These are phyloP conservation scores for Daldinia concentrica DNA, from an alignment of 495 filamentous ascomycete genomes.

Conservation along the genomic window DNA sequence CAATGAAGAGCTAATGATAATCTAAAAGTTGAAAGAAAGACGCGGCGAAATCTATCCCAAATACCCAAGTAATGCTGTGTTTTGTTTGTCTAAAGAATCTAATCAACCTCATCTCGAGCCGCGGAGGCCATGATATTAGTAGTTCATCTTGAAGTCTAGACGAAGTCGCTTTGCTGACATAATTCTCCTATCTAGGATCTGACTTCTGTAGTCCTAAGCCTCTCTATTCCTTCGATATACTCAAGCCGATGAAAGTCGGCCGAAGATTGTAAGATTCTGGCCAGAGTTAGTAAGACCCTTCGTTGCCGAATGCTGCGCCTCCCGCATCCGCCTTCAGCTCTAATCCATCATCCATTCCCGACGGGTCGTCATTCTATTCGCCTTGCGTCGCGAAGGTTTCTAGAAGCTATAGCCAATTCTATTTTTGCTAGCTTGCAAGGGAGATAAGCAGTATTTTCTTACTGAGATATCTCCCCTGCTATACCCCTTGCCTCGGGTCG, in stretches of 20 bases:
- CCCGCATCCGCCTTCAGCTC: conserved; percentile 2
- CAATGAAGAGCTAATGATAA: conserved; percentile 8
- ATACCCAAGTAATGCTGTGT: conserved; percentile 1
- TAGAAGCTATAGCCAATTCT: background rate
- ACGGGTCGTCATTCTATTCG: background rate
- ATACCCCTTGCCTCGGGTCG: background rate
- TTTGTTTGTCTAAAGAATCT: background rate
- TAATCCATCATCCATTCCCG: background rate
- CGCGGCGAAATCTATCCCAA: background rate
- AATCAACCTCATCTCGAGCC: background rate
- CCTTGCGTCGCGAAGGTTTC: background rate
- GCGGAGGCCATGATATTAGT: conserved; percentile 1
- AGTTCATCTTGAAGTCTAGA: background rate
- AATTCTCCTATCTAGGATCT: background rate
- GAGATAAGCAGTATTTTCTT: conserved; percentile 2
- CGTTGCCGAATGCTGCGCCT: conserved; percentile 2
- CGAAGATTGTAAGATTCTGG: conserved; percentile 1
- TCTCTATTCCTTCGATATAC: background rate
- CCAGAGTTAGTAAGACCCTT: conserved; percentile 1
- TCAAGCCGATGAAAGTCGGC: conserved; percentile 10
- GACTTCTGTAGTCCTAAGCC: background rate
- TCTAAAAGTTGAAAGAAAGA: conserved; percentile 4
- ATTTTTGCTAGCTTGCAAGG: background rate
- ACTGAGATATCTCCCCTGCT: background rate
- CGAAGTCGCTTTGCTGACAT: background rate